Percentiles rank a stretch among this genome's conserved stretches.
phyloP scores from a whole-genome alignment of 768 basidiomycete genomes.

The Lactarius psammicola region DNA sequence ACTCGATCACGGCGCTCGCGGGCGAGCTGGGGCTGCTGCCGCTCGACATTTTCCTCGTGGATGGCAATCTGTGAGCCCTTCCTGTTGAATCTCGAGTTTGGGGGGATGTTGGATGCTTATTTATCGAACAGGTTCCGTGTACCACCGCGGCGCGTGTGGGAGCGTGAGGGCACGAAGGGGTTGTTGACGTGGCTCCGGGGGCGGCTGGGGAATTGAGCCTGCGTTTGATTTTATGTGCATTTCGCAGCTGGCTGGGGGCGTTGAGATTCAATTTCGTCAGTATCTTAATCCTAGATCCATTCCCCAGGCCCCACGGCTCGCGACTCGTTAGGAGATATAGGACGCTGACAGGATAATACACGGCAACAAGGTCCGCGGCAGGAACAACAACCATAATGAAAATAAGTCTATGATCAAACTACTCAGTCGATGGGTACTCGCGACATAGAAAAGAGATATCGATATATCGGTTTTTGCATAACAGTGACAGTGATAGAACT shows the following conservation, averaged over 20 bases:
- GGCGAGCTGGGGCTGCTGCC: slow-evolving; percentile 72
- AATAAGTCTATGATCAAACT: no score
- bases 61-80: slow-evolving; percentile 72
- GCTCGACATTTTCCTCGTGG: slow-evolving; percentile 78
- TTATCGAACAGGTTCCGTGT: slow-evolving; percentile 63
- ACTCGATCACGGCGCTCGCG: slow-evolving; percentile 68
- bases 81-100: background rate
- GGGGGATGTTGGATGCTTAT: slow-evolving; percentile 2
- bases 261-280: background rate
- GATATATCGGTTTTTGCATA: background rate
- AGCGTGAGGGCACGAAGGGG: slow-evolving; percentile 82
- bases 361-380: no score
- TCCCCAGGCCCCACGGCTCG: no score
- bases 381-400: no score
- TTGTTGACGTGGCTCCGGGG: slow-evolving; percentile 75
- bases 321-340: background rate
- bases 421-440: no score
- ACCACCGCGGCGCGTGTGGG: slow-evolving; percentile 79
- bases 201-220: slow-evolving; percentile 44
- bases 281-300: background rate
- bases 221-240: background rate
- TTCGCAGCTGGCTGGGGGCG: background rate
- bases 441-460: no score
- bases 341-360: no score
- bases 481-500: background rate